Evolutionary conservation across 805 yeast genomes (phyloP).

Genomic region (Barnettozyma botsteinii): DNA sequence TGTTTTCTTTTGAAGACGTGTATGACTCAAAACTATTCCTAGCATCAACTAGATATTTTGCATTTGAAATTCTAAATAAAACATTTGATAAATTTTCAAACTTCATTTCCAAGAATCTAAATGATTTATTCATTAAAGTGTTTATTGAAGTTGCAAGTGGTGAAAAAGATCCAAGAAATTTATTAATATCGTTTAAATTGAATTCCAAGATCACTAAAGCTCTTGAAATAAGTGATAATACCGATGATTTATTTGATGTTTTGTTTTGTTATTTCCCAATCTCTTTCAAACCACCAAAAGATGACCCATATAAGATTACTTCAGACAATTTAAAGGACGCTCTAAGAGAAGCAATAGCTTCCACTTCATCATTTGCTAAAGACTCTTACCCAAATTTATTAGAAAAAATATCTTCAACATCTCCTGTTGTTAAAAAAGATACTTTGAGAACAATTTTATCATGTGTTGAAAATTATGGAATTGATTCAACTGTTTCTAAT

Average conservation of each 20-base stretch:
- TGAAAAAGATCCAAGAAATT: constrained; percentile 92
- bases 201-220: constrained; percentile 40
- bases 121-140: constrained; percentile 43
- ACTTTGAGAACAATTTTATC: constrained; percentile 55
- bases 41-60: constrained; percentile 56
- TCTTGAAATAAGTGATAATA: constrained; percentile 34
- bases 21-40: constrained; percentile 54
- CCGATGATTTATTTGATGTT: constrained; percentile 76
- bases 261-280: constrained; percentile 96
- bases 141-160: constrained; percentile 71
- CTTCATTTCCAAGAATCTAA: constrained; percentile 16
- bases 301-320: constrained; percentile 81
- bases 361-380: constrained; percentile 56
- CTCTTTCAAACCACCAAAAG: constrained; percentile 86
- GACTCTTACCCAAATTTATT: constrained; percentile 74
- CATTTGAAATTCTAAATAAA: constrained; percentile 45
- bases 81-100: constrained; percentile 29
- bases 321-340: constrained; percentile 61
- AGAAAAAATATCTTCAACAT: constrained; percentile 74
- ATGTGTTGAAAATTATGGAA: constrained; percentile 50
- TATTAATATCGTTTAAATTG: constrained; percentile 61
- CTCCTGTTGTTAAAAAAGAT: constrained; percentile 68
- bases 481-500: constrained; percentile 43
- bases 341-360: constrained; percentile 56
- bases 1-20: constrained; percentile 31